Evolutionary conservation across 345 rosid genomes (phyloP), one percentile per base, ranked within the genome.

Genomic region (Salix arbutifolia): DNA sequence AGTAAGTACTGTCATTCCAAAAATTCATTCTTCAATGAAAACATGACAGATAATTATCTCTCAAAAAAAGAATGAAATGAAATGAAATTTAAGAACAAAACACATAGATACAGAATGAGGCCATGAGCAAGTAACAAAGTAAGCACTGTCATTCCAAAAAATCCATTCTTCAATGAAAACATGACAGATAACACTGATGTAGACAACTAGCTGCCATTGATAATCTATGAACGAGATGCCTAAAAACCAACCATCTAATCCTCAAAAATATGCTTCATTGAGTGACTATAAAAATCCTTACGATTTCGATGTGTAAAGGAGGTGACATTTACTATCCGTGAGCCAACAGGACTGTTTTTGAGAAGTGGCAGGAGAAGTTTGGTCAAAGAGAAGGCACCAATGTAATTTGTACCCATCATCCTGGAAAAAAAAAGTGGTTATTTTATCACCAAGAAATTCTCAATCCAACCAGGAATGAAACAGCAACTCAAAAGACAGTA

Each of bases 231-330:
- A 68, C 10, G 60, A 50, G 44, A 73, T 38, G 35, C 2, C 52
- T 21, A 78, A 73, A 21, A 42, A 31, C 6, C 25, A 64, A 80
- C 18, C 71, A 68, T 65, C 48, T 31, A 50, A 56, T 71, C 62
- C 64, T 2, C 23, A 53, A 18, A 73, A 65, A 52, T 65, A 65
- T 48, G 30, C n/a, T 70, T 62, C 30, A 38, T 16, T 71, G 30
- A 44, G 11, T 42, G 33, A 60, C 37, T 44, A 42, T 16, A 35
- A 67, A 74, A 21, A 44, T 67, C 69, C 76, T 81, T 74, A 95
- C 99, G 86, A 72, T 74, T 79, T 77, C 92, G 88, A 85, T 96
- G 99, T 3, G 99, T 96, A 72, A 96, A 96, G 42, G 97, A 96
- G 12, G 98, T 85, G 48, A 93, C 96, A 84, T 96, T 93, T 65